Conservation (phyloP, 345 rosid species). For the Citropsis articulata region DNA sequence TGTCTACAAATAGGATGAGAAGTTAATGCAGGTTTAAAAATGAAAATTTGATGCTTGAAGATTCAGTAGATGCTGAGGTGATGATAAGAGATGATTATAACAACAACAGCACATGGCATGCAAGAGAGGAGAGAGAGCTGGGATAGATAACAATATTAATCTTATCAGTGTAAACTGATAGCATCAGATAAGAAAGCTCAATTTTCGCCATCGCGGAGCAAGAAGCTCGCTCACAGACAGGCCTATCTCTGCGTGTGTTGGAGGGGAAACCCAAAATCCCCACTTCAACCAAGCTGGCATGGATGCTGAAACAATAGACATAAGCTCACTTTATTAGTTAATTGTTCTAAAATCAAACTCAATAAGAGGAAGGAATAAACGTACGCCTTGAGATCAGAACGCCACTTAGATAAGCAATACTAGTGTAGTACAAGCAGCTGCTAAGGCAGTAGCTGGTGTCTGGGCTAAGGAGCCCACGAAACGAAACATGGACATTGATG, state of each 20-base stretch:
- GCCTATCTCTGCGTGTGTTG: conserved; percentile 62
- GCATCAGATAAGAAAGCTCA: not conserved
- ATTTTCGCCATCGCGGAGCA: conserved; percentile 69
- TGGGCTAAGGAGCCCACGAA: not conserved
- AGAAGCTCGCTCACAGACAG: conserved; percentile 62
- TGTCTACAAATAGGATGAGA: not conserved
- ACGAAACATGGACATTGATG: not conserved
- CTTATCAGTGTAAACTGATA: too few relatives aligned
- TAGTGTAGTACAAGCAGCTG: not conserved
- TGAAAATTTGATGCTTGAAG: too few relatives aligned
- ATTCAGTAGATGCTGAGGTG: too few relatives aligned
- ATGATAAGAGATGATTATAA: too few relatives aligned
- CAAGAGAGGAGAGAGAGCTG: too few relatives aligned
- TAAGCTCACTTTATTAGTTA: not conserved
- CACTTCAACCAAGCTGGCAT: conserved; percentile 74
- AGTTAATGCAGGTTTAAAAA: not conserved
- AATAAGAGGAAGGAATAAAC: not conserved
- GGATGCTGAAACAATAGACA: conserved; percentile 41
- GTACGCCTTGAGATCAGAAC: not conserved
- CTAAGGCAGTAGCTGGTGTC: not conserved
- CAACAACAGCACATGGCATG: too few relatives aligned
- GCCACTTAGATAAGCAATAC: not conserved
- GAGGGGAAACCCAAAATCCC: conserved; percentile 73
- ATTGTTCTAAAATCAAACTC: not conserved
- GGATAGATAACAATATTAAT: too few relatives aligned